Base-by-base conservation (phyloP, 371 early-diverging fungal genomes). In the Mortierella sp. region DNA sequence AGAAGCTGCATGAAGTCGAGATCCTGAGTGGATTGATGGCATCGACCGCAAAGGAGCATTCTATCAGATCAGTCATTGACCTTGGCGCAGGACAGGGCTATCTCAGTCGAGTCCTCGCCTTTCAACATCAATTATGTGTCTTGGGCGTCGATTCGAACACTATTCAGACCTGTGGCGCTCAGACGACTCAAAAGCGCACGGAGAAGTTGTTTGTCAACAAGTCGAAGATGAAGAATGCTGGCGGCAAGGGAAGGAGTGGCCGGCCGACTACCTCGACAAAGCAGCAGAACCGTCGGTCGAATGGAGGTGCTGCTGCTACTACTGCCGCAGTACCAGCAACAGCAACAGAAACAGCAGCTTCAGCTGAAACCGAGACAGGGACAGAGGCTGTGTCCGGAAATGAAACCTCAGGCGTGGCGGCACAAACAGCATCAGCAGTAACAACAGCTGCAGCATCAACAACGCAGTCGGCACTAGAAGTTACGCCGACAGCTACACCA, bases 21-120 rank as follows among this genome's bases (percentile, higher is more conserved):
- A 83, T 89, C 28, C 88, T 96, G 81, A 91, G 93, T 34, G 87
- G 89, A 16, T 65, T 94, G 58, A 90, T 95, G 11, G 80, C 91
- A 6, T 77, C 79, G 9, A 90, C 92, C 9, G 93, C 94, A 0
- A 75, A 80, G 38, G 83, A 88, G 38, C 88, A 87, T 13, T 72
- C 81, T 0, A 88, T 93, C 54, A 70, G 80, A 44, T 88, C 92
- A 2, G 90, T 94, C 4, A 90, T 94, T 57, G 95, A 95, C 80
- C 88, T 95, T 19, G 95, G 95, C 9, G 94, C 95, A 19, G 95
- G 91, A 21, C 93, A 95, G 84, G 97, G 97, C 0, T 97, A 97
- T 65, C 80, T 97, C 48, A 94, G 95, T 52, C 92, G 96, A 1
- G 92, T 92, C 6, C 81, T 96, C 42, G 96, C 96, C 0, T 95